Evolutionary conservation across 2,329 filamentous ascomycete species (phyloP).

Genomic region (Ophiostoma ulmi): DNA sequence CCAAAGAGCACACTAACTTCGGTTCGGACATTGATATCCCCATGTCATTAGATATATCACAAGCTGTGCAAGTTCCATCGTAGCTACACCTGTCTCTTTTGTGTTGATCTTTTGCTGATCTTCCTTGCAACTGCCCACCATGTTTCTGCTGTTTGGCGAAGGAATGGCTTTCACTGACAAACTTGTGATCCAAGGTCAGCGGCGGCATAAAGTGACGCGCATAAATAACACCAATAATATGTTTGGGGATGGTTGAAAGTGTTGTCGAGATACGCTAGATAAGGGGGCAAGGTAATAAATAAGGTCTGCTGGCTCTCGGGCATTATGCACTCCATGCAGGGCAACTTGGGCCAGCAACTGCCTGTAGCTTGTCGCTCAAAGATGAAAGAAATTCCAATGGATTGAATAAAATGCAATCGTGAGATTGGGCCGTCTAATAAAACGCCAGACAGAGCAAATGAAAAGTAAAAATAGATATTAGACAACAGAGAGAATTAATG

Average conservation of each 20-base stretch:
- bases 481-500: neutral
- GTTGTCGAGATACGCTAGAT: no score
- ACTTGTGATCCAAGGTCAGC: neutral
- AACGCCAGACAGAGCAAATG: no score
- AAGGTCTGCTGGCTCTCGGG: neutral
- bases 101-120: neutral
- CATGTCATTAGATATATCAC: no score
- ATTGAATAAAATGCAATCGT: neutral
- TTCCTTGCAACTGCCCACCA: neutral
- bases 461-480: neutral
- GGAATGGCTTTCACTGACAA: neutral
- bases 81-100: neutral
- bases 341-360: neutral
- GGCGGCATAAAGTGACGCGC: neutral
- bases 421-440: neutral
- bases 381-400: neutral
- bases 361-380: neutral
- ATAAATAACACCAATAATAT: neutral
- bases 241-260: no score
- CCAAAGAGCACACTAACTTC: no score
- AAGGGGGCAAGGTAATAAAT: neutral
- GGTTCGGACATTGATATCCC: no score
- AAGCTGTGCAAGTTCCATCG: no score
- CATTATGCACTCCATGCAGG: neutral
- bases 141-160: no score